Base-by-base conservation (phyloP, 331 rosid genomes). In the Telfairia occidentalis region DNA sequence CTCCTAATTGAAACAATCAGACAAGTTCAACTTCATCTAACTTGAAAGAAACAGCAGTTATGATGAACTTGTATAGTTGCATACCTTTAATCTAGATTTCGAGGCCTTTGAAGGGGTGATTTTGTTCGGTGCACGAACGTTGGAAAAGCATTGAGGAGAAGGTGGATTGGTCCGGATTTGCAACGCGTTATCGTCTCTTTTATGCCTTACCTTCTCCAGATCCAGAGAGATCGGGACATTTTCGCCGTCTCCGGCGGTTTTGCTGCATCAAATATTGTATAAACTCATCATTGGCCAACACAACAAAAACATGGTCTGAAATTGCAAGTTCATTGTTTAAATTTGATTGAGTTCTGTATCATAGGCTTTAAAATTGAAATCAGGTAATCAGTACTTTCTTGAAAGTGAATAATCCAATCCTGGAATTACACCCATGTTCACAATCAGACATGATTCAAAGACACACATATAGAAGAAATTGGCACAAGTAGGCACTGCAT, bases 141-240 rank as follows among this genome's bases (percentile, higher is more conserved):
- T 84, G 57, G 97, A 95, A 86, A 95, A 95, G 88, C 99, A 92
- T 83, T 95, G 97, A 59, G 99, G 99, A 72, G 99, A 90, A 32
- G 99, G 99, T 78, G 99, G 99, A 77, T 91, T 90, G 58, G 96
- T 90, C 38, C 97, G 83, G 76, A 94, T 85, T 73, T 86, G 90
- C 65, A 79, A 75, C 55, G 82, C 54, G 18, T 21, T 74, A 54
- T 86, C 89, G 5, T 86, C 89, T 45, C 81, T 85, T 81, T 78
- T 87, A 73, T 45, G 75, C 79, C 81, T 77, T 42, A 81, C 77
- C 38, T 77, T 80, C 82, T 84, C 88, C 81, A 87, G 32, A 40
- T 87, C 85, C 81, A 91, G 81, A 60, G 92, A 76, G 50, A 87
- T 71, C 13, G 89, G 89, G 81, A 75, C 23, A 72, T 91, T 94